These are phyloP conservation scores for Crataegus laevigata DNA, from an alignment of 306 rosid genomes.

Conservation along the genomic window DNA sequence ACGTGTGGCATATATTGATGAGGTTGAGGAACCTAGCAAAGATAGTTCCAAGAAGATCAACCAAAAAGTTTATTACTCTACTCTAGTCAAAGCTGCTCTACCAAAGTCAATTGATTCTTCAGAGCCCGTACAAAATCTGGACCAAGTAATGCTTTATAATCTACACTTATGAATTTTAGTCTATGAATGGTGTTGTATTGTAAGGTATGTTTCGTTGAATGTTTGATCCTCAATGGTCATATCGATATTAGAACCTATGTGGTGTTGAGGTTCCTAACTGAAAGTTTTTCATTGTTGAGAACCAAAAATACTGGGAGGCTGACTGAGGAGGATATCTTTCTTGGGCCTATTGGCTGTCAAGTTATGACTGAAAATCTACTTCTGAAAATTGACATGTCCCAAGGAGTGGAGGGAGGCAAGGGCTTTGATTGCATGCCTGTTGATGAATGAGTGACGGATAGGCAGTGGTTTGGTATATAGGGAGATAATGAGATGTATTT, in stretches of 20 bases:
- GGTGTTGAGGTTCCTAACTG: background rate
- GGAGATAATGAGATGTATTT: background rate
- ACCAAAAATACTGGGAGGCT: background rate
- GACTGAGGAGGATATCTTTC: background rate
- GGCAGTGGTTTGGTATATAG: background rate
- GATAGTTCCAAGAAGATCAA: slow-evolving; percentile 67
- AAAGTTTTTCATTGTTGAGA: background rate
- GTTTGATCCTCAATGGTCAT: background rate
- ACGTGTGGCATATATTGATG: slow-evolving; percentile 93
- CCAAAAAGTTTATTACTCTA: slow-evolving; percentile 76
- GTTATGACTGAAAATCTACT: background rate
- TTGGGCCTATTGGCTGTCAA: background rate
- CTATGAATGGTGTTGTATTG: background rate
- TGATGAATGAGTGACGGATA: background rate
- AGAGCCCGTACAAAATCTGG: slow-evolving; percentile 79
- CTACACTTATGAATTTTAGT: background rate
- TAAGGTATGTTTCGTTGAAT: background rate
- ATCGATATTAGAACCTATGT: background rate
- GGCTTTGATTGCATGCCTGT: background rate
- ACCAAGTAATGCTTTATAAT: slow-evolving; percentile 45
- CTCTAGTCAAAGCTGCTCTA: slow-evolving; percentile 84
- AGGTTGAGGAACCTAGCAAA: slow-evolving; percentile 84
- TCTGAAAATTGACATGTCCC: background rate
- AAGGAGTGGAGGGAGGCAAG: background rate
- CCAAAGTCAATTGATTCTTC: slow-evolving; percentile 74